These are phyloP conservation scores for Epichloe sibirici DNA, from an alignment of 2,329 filamentous ascomycete species.

Conservation along the genomic window DNA sequence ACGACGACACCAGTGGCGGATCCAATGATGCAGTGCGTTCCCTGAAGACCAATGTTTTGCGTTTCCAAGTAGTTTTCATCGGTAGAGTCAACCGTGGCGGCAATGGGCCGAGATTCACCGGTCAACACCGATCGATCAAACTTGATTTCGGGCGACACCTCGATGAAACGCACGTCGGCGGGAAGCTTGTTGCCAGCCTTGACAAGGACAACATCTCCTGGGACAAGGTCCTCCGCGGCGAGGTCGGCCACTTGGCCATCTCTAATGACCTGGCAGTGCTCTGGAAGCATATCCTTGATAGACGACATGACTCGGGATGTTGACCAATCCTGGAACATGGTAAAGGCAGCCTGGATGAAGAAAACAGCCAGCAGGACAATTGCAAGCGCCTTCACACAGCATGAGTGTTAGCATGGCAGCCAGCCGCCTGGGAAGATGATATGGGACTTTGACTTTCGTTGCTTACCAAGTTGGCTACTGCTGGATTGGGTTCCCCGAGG, in stretches of 20 bases:
- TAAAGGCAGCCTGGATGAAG: constrained; percentile 56
- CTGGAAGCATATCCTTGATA: constrained; percentile 70
- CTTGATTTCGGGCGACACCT: constrained; percentile 55
- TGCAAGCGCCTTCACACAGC: constrained; percentile 40
- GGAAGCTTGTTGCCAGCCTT: constrained; percentile 63
- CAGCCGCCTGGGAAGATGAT: no score
- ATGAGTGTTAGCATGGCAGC: neutral
- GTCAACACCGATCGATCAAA: constrained; percentile 63
- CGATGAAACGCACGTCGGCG: constrained; percentile 58
- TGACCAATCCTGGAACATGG: constrained; percentile 63
- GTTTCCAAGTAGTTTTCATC: constrained; percentile 69
- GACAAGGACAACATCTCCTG: constrained; percentile 56
- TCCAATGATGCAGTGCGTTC: constrained; percentile 66
- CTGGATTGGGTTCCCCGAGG: constrained; percentile 52
- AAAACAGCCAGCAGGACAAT: constrained; percentile 63
- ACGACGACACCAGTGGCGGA: constrained; percentile 56
- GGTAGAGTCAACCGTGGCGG: constrained; percentile 51
- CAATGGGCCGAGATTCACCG: constrained; percentile 54
- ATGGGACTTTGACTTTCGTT: neutral
- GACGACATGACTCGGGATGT: constrained; percentile 66
- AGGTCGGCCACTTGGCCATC: constrained; percentile 40
- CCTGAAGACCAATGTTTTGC: constrained; percentile 62
- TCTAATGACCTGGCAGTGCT: constrained; percentile 53
- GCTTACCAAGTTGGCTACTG: constrained; percentile 46
- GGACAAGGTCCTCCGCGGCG: constrained; percentile 50